Percentiles rank a stretch among this genome's conserved stretches.
Evolutionary conservation across 2,329 filamentous ascomycete species (phyloP).

Genomic region (Monilinia aucupariae): DNA sequence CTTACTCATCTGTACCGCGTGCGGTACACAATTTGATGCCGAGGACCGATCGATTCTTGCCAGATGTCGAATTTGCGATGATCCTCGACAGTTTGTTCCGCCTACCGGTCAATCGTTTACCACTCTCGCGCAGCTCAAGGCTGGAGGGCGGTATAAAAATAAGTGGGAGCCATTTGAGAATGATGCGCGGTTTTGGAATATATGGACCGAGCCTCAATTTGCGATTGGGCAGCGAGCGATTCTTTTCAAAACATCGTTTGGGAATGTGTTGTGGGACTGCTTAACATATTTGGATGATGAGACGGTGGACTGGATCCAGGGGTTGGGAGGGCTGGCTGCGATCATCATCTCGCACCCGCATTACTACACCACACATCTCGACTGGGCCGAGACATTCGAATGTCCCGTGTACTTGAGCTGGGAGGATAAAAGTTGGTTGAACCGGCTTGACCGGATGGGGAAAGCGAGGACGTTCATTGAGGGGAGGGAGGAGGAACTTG

Average conservation of each 20-base stretch:
- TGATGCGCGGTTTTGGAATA: conserved; percentile 43
- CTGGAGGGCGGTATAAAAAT: conserved; percentile 44
- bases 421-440: conserved; percentile 63
- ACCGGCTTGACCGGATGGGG: conserved; percentile 38
- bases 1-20: conserved; percentile 59
- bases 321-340: conserved; percentile 59
- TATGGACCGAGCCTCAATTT: conserved; percentile 52
- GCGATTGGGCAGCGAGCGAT: conserved; percentile 72
- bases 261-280: conserved; percentile 78
- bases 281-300: conserved; percentile 62
- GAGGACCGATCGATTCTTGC: conserved; percentile 44
- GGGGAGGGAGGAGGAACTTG: conserved; percentile 38
- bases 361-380: conserved; percentile 71
- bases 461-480: conserved; percentile 46
- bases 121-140: conserved; percentile 45
- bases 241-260: conserved; percentile 57
- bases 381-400: conserved; percentile 64
- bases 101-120: conserved; percentile 60
- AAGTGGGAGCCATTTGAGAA: conserved; percentile 44
- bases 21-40: conserved; percentile 63
- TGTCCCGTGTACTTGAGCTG: conserved; percentile 64
- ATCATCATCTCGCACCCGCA: conserved; percentile 79
- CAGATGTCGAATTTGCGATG: conserved; percentile 67
- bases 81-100: conserved; percentile 66
- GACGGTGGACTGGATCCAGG: conserved; percentile 53